These are phyloP conservation scores for barrel medic (Medicago truncatula) DNA, from an alignment of 306 rosid species.

Conservation along the genomic window MtrunA17r5.0-ANR NC_053045.1:45453001-45453500, in stretches of 20 bases:
- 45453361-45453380: slow-evolving; percentile 17
- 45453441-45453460: neutral
- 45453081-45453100: neutral
- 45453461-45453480: slow-evolving; percentile 12
- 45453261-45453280: neutral
- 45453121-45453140: neutral
- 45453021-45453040: too few relatives aligned
- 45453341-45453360: neutral
- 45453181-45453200: too few relatives aligned
- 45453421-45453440: slow-evolving; percentile 2
- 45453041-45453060: too few relatives aligned
- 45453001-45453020: too few relatives aligned
- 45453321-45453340: too few relatives aligned
- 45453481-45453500: neutral
- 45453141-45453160: neutral
- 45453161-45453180: too few relatives aligned
- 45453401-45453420: slow-evolving; percentile 1
- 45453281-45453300: neutral
- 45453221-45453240: neutral
- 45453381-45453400: slow-evolving; percentile 2
- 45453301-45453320: too few relatives aligned
- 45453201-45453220: neutral
- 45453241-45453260: neutral
- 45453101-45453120: neutral
- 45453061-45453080: neutral